Evolutionary conservation across 495 filamentous ascomycete species (phyloP).

Genomic region (Aspergillus haitiensis): DNA sequence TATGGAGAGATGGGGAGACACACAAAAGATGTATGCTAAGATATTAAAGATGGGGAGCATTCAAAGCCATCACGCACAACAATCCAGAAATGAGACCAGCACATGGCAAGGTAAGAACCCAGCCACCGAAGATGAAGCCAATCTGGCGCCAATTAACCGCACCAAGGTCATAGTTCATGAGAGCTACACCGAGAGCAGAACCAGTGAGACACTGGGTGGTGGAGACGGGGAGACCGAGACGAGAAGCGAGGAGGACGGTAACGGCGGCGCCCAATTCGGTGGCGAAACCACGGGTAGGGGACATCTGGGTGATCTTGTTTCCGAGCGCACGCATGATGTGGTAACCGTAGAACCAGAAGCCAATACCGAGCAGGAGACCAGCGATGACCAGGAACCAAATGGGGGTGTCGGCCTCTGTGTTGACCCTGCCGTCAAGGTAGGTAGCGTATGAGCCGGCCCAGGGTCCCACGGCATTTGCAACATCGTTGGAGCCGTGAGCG

Average conservation of each 20-base stretch:
- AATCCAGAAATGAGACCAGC: constrained; percentile 39
- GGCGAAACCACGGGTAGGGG: constrained; percentile 65
- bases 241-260: constrained; percentile 65
- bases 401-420: constrained; percentile 54
- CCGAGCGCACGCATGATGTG: constrained; percentile 69
- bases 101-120: constrained; percentile 43
- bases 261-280: constrained; percentile 70
- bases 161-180: constrained; percentile 42
- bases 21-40: neutral
- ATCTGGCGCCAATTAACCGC: constrained; percentile 44
- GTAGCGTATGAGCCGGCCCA: constrained; percentile 63
- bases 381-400: constrained; percentile 66
- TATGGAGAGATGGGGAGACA: neutral
- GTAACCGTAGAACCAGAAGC: constrained; percentile 71
- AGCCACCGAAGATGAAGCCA: constrained; percentile 37
- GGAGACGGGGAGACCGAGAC: constrained; percentile 48
- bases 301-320: constrained; percentile 68
- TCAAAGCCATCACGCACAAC: constrained; percentile 41
- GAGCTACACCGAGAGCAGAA: constrained; percentile 38
- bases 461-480: constrained; percentile 70
- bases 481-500: constrained; percentile 74
- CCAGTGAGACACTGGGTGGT: constrained; percentile 45
- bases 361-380: constrained; percentile 56
- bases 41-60: constrained; percentile 37
- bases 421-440: constrained; percentile 46